Percentiles rank a stretch among this genome's conserved stretches.
These are phyloP conservation scores for Protomyces macrosporus DNA, from an alignment of 1,139 yeast species.

Conservation along the genomic window DNA sequence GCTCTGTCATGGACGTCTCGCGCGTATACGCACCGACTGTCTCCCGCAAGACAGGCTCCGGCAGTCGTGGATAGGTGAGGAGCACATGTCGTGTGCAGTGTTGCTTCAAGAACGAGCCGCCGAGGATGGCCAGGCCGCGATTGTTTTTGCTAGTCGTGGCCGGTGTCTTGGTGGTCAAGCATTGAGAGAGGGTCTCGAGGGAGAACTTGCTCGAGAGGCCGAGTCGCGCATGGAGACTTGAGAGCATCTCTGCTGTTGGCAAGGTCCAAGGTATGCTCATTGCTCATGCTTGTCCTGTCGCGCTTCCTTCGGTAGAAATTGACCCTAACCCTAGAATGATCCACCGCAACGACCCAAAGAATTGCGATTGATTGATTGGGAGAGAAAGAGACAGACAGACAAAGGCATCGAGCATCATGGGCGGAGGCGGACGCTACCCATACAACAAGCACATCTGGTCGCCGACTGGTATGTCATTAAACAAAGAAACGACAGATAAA, in stretches of 20 bases:
- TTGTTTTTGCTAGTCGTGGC: slow-evolving; percentile 33
- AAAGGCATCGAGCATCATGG: neutral
- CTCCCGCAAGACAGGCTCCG: slow-evolving; percentile 66
- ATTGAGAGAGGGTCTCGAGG: slow-evolving; percentile 69
- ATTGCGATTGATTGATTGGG: too few species aligned
- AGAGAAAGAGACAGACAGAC: too few species aligned
- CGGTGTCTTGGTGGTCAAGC: slow-evolving; percentile 54
- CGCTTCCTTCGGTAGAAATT: too few species aligned
- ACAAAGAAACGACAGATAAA: neutral
- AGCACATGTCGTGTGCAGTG: slow-evolving; percentile 70
- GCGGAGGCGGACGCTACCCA: slow-evolving; percentile 14
- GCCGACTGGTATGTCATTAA: slow-evolving; percentile 30
- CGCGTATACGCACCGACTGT: slow-evolving; percentile 73
- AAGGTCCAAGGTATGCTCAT: too few species aligned
- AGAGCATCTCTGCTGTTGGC: slow-evolving; percentile 43
- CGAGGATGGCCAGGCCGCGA: slow-evolving; percentile 44
- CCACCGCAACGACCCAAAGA: too few species aligned
- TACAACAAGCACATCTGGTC: slow-evolving; percentile 33
- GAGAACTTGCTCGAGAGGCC: slow-evolving; percentile 49
- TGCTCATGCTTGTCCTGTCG: too few species aligned
- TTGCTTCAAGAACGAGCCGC: slow-evolving; percentile 68
- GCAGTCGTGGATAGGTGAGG: slow-evolving; percentile 80
- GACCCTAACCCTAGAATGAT: too few species aligned
- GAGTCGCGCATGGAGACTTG: slow-evolving; percentile 73
- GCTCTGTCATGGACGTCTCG: slow-evolving; percentile 53